Evolutionary conservation across 1,284 basidiomycete species (phyloP).

Genomic region (Coriolopsis trogii): DNA sequence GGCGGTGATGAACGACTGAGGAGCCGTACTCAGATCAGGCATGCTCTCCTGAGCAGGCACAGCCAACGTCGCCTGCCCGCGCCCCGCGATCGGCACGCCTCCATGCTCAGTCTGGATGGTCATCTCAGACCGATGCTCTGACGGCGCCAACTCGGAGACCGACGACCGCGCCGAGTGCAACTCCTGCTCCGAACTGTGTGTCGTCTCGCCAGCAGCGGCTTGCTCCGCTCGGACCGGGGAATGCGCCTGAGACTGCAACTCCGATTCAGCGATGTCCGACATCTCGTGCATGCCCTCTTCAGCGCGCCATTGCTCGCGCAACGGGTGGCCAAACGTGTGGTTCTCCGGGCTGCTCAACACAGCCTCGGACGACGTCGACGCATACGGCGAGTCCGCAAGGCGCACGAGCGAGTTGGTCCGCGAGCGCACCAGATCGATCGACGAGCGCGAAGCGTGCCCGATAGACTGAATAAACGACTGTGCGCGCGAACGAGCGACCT

Average conservation of each 20-base stretch:
- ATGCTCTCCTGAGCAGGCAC: conserved; percentile 39
- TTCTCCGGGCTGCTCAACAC: conserved; percentile 59
- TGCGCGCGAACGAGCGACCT: conserved; percentile 51
- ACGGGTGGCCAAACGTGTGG: conserved; percentile 69
- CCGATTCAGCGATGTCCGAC: conserved; percentile 24
- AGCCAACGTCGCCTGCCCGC: conserved; percentile 9
- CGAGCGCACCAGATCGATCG: conserved; percentile 56
- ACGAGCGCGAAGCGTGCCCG: conserved; percentile 61
- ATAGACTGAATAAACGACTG: conserved; percentile 68
- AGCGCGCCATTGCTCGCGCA: conserved; percentile 31
- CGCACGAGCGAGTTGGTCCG: conserved; percentile 61
- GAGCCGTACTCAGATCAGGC: conserved; percentile 67
- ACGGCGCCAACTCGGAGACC: conserved; percentile 26
- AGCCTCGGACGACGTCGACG: conserved; percentile 50
- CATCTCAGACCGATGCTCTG: conserved; percentile 23
- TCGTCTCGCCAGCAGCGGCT: conserved; percentile 9
- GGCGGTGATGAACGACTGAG: conserved; percentile 66
- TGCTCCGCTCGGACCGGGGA: not conserved
- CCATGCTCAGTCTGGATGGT: conserved; percentile 26
- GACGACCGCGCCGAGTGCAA: conserved; percentile 25
- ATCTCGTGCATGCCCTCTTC: conserved; percentile 27
- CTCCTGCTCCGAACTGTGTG: conserved; percentile 15
- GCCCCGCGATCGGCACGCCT: conserved; percentile 29
- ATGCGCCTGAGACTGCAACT: conserved; percentile 14
- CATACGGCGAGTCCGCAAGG: conserved; percentile 44